phyloP scores from a whole-genome alignment of 2,329 filamentous ascomycete genomes.

The Saccharata proteae region DNA sequence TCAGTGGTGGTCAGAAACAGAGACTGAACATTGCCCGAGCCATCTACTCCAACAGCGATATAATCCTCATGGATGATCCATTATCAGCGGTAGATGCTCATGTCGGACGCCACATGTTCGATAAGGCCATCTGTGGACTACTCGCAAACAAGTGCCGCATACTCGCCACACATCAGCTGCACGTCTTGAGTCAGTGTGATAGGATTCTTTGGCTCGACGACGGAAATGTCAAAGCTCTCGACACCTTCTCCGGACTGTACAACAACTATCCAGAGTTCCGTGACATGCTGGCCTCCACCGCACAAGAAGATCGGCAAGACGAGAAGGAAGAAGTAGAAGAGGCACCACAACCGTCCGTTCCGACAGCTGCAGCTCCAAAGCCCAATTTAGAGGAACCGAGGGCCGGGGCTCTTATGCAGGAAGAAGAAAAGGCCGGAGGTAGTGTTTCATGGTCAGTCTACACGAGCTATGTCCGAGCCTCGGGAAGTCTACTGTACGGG shows the following conservation, averaged over 20 bases:
- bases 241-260: constrained; percentile 86
- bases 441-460: constrained; percentile 76
- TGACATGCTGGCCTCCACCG: constrained; percentile 68
- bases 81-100: constrained; percentile 47
- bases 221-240: constrained; percentile 70
- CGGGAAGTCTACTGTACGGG: constrained; percentile 58
- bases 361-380: too few relatives aligned
- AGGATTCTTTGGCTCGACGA: constrained; percentile 88
- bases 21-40: constrained; percentile 83
- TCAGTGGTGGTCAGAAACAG: constrained; percentile 92
- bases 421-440: constrained; percentile 56
- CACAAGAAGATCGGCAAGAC: constrained; percentile 45
- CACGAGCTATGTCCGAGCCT: constrained; percentile 61
- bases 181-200: constrained; percentile 82
- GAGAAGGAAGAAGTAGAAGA: constrained; percentile 37
- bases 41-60: constrained; percentile 52
- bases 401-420: constrained; percentile 56
- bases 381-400: too few relatives aligned
- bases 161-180: constrained; percentile 87
- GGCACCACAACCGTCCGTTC: too few relatives aligned
- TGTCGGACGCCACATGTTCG: constrained; percentile 65
- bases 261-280: constrained; percentile 64
- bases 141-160: constrained; percentile 82
- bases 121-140: constrained; percentile 83
- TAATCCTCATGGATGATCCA: constrained; percentile 53